These are phyloP conservation scores for Sordaria brevicollis DNA, from an alignment of 495 filamentous ascomycete genomes.

Conservation along the genomic window DNA sequence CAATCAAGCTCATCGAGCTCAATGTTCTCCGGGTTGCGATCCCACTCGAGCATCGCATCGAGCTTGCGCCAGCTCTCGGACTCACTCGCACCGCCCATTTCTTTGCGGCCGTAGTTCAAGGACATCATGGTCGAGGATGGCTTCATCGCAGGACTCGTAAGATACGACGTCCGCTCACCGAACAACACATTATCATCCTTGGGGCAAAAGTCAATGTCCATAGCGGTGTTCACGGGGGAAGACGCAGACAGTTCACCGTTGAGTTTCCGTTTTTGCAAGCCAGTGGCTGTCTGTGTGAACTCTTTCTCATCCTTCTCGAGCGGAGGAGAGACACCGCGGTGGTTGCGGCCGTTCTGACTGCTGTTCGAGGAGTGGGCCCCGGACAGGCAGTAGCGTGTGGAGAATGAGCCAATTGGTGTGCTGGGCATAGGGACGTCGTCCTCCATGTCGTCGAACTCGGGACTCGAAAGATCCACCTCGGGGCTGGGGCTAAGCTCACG, in stretches of 20 bases:
- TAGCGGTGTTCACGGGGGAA: conserved; percentile 29
- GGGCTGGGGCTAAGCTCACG: conserved; percentile 76
- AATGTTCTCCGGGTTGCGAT: conserved; percentile 76
- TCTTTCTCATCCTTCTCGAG: conserved; percentile 94
- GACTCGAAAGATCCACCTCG: conserved; percentile 83
- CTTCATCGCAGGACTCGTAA: conserved; percentile 35
- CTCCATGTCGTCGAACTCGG: conserved; percentile 71
- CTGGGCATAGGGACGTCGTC: conserved; percentile 46
- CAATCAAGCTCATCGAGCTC: conserved; percentile 90
- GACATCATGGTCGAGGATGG: conserved; percentile 25
- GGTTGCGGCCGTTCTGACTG: conserved; percentile 38
- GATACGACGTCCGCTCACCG: conserved; percentile 31
- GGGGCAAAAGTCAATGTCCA: conserved; percentile 42
- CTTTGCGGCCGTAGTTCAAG: conserved; percentile 40
- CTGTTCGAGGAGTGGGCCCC: conserved; percentile 19
- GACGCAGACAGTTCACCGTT: conserved; percentile 36
- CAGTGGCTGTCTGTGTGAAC: conserved; percentile 88
- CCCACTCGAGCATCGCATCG: conserved; percentile 48
- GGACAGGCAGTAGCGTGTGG: conserved; percentile 30
- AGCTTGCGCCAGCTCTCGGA: conserved; percentile 40
- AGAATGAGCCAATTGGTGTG: conserved; percentile 49
- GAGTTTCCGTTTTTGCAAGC: conserved; percentile 66
- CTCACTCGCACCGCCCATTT: conserved; percentile 20
- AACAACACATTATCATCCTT: conserved; percentile 39
- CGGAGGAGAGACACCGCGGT: conserved; percentile 68